A percentile compares a stretch with the other conserved stretches of the same genome.
phyloP scores from a whole-genome alignment of 164 flowering plant genomes.

The Brasenia schreberi region DNA sequence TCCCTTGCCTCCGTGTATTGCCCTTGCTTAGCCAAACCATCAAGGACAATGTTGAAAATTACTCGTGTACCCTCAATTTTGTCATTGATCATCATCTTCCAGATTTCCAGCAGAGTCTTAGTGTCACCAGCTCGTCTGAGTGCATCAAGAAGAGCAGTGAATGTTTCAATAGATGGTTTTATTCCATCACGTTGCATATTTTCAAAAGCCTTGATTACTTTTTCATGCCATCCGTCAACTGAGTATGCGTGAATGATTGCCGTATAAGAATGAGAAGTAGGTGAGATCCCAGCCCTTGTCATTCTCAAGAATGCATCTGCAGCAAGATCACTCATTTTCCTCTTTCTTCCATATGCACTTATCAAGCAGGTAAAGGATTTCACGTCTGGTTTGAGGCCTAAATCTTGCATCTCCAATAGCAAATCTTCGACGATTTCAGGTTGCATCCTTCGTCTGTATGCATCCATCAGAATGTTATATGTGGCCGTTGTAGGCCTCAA shows the following conservation, averaged over 20 bases:
- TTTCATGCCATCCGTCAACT: constrained; percentile 70
- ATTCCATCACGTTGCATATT: constrained; percentile 63
- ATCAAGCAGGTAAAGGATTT: constrained; percentile 77
- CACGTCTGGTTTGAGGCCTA: constrained; percentile 62
- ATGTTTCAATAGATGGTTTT: constrained; percentile 73
- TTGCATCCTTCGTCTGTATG: constrained; percentile 84
- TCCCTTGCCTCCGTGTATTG: constrained; percentile 72
- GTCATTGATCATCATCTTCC: constrained; percentile 66
- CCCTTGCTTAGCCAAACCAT: constrained; percentile 94
- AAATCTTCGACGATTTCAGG: constrained; percentile 73
- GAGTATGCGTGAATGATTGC: constrained; percentile 91
- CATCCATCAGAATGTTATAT: constrained; percentile 80
- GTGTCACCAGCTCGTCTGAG: constrained; percentile 84
- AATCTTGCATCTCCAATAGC: constrained; percentile 53
- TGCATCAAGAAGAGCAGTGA: constrained; percentile 81
- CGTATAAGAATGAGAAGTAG: constrained; percentile 75
- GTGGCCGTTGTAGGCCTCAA: constrained; percentile 50
- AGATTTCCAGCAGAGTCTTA: constrained; percentile 44
- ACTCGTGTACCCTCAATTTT: constrained; percentile 65
- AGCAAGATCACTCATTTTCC: constrained; percentile 82
- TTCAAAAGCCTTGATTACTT: constrained; percentile 58
- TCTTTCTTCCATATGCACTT: constrained; percentile 83
- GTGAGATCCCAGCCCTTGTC: constrained; percentile 65
- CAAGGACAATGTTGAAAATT: constrained; percentile 73
- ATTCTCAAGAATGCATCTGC: constrained; percentile 78